phyloP scores from a whole-genome alignment of 257 asterid species.

The Petrea volubilis region DNA sequence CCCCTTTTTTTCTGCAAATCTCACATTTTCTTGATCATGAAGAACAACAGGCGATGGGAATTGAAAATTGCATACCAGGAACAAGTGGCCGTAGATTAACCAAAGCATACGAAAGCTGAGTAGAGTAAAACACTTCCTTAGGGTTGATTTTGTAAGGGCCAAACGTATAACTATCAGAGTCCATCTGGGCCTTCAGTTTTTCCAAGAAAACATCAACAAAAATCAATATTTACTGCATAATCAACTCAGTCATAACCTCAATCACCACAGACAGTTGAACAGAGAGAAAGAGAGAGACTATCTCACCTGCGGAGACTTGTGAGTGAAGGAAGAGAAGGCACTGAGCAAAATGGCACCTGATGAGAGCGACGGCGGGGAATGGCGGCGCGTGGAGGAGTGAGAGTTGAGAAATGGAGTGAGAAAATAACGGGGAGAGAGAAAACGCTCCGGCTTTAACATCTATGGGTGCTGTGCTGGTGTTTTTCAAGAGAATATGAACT shows the following conservation, averaged over 20 bases:
- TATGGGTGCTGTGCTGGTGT: conserved; percentile 16
- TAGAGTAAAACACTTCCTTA: conserved; percentile 70
- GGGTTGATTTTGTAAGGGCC: conserved; percentile 73
- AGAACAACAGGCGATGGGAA: neutral
- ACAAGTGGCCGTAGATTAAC: conserved; percentile 88
- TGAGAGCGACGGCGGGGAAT: conserved; percentile 13
- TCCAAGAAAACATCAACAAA: neutral
- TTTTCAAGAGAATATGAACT: neutral
- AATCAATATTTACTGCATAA: neutral
- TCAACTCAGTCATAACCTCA: neutral
- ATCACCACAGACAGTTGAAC: neutral
- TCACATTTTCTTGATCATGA: neutral
- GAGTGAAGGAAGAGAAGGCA: conserved; percentile 25
- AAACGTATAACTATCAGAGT: conserved; percentile 49
- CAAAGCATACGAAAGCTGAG: conserved; percentile 69
- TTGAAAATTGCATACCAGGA: conserved; percentile 57
- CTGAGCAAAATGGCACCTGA: conserved; percentile 2
- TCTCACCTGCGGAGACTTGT: conserved; percentile 28
- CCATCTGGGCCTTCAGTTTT: conserved; percentile 51
- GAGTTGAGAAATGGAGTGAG: conserved; percentile 21
- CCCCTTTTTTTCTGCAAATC: neutral
- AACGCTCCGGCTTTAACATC: conserved; percentile 39
- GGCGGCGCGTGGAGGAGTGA: conserved; percentile 25
- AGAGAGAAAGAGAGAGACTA: neutral
- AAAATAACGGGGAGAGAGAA: conserved; percentile 17